phyloP scores from a whole-genome alignment of 371 early-diverging fungal species.

The Mortierella sp. region DNA sequence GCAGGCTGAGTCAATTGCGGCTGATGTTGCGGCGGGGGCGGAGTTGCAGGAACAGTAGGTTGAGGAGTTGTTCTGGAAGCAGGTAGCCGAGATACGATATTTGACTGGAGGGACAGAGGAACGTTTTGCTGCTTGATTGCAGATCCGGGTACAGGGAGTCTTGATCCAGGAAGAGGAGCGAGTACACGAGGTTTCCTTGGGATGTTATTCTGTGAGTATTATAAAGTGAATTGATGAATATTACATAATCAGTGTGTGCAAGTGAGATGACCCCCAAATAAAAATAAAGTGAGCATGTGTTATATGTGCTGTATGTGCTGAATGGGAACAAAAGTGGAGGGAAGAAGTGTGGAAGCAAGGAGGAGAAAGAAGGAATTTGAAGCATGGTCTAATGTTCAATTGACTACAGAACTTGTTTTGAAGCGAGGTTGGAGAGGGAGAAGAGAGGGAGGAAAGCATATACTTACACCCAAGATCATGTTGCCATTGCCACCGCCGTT shows the following conservation, averaged over 20 bases:
- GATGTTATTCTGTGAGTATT: slow-evolving; percentile 39
- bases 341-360: too few species aligned
- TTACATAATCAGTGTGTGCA: background rate
- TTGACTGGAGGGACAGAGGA: slow-evolving; percentile 23
- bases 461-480: slow-evolving; percentile 52
- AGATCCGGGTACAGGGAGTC: slow-evolving; percentile 41
- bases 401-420: too few species aligned
- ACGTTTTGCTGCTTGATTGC: slow-evolving; percentile 18
- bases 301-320: too few species aligned
- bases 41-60: background rate
- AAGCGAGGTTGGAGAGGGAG: too few species aligned
- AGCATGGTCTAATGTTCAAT: too few species aligned
- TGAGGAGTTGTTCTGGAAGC: slow-evolving; percentile 1
- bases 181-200: slow-evolving; percentile 48
- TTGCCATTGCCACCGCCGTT: slow-evolving; percentile 43
- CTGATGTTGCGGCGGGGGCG: background rate
- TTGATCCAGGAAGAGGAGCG: slow-evolving; percentile 45
- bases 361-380: too few species aligned
- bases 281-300: background rate
- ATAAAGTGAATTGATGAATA: background rate
- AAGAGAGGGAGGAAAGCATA: background rate
- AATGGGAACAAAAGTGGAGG: too few species aligned
- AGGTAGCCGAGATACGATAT: slow-evolving; percentile 16
- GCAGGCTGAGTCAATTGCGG: background rate
- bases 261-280: background rate